These are phyloP conservation scores for Pichia sp. DNA, from an alignment of 1,139 yeast genomes.

Conservation along the genomic window DNA sequence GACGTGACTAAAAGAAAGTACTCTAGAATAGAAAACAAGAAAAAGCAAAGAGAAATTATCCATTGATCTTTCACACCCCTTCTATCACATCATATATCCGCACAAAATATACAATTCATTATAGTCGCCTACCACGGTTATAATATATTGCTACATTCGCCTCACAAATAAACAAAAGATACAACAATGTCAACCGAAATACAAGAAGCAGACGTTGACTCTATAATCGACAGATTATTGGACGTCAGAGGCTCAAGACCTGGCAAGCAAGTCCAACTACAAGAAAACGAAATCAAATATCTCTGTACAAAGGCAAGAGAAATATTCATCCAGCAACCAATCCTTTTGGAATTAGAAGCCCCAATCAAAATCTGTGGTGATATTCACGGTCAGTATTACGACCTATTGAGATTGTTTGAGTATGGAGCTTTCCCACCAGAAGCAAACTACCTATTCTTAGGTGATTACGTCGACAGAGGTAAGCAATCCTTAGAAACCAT, in stretches of 20 bases:
- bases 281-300: slow-evolving; percentile 91
- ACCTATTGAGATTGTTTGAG: slow-evolving; percentile 88
- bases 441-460: slow-evolving; percentile 89
- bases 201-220: slow-evolving; percentile 93
- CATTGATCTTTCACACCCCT: background rate
- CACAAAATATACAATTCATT: background rate
- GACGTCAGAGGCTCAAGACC: slow-evolving; percentile 99
- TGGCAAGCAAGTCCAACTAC: slow-evolving; percentile 91
- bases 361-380: slow-evolving; percentile 91
- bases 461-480: slow-evolving; percentile 98
- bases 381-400: slow-evolving; percentile 97
- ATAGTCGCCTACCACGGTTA: background rate
- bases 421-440: slow-evolving; percentile 99
- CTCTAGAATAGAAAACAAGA: background rate
- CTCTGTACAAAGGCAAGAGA: slow-evolving; percentile 97
- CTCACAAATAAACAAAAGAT: background rate
- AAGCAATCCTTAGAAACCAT: slow-evolving; percentile 94
- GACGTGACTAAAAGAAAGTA: too few species aligned
- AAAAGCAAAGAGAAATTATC: background rate
- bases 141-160: background rate
- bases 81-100: background rate
- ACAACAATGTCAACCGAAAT: slow-evolving; percentile 38
- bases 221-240: slow-evolving; percentile 91
- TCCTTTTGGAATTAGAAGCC: slow-evolving; percentile 89
- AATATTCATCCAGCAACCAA: slow-evolving; percentile 96